Base-by-base conservation (phyloP, 2,329 filamentous ascomycete species). In the Zymoseptoria ardabiliae region DNA sequence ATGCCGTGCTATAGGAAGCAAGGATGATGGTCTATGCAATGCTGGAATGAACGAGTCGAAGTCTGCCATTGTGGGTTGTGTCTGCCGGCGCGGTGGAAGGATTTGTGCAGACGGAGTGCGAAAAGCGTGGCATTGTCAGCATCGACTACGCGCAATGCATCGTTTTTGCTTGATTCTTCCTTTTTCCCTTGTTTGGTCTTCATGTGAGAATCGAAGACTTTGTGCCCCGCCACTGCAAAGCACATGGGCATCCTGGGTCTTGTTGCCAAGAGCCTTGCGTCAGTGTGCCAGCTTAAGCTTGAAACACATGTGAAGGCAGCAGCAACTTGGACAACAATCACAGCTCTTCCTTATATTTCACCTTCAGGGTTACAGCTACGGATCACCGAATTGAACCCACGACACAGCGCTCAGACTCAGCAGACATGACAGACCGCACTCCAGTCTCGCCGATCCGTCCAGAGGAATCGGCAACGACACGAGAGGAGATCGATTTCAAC, bases 1-100 rank as follows among this genome's bases (percentile, higher is more conserved):
- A 68, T 97, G 88, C 65, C 89, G 88, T 30, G 92, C 85, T 62
- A 99, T 97, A 0, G 94, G 93, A 1, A 99, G 81, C 2, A 97
- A 78, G 7, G 88, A 82, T 3, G 91, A 78, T 0, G 93, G 92
- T 71, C 94, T 96, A 75, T 97, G 89, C 17, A 97, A 80, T 20
- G 90, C 86, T 21, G 91, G 88, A 61, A 97, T 93, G 65, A 85
- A 81, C 17, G 75, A 70, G 8, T 76, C 71, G 3, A 75, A 75
- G 56, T 74, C 71, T 11, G 65, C 68, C 71, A 74, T 71, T 10
- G 21, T 57, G 30, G 45, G n/a, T 45, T 13, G 35, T 45, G 35
- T 45, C 6, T 45, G 35, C 35, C 13, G 35, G 11, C 17, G n/a
- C 35, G 17, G 4, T 41, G 11, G 35, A 45, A 13, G 35, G 11